Evolutionary conservation across 257 asterid genomes (phyloP), one percentile per base, ranked within the genome.

Genomic region (Perilla frutescens): DNA sequence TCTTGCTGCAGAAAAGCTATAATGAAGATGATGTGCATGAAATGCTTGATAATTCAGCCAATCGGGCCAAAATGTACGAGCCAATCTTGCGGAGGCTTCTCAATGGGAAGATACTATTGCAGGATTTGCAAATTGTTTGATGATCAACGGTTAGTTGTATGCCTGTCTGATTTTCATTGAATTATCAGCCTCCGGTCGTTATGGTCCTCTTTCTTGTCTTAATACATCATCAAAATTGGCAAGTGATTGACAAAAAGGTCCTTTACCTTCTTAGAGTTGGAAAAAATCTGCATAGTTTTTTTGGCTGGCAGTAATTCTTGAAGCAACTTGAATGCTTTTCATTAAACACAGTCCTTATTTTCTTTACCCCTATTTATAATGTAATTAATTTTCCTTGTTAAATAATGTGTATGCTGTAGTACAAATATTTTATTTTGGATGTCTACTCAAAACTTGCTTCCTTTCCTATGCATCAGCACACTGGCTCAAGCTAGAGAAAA

Each of bases 71-170:
- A 32, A 64, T 92, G 98, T 71, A 78, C 76, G 29, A 82, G 77
- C 37, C 74, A 37, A 62, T 73, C 89, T 62, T 92, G 98, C 80
- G 58, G 73, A 57, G 88, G 83, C 77, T 90, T 88, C 79, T 85
- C 89, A 75, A 92, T 92, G 97, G 96, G 87, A 43, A 90, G 76
- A 75, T 87, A 90, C 86, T 92, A 83, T 51, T 92, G 98, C 92
- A 50, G 58, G 68, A 90, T 90, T 55, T 92, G 98, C 89, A 88
- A 85, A 76, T 54, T 92, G 80, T 92, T 87, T 70, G 98, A 92
- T 56, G 91, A 92, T 77, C 92, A 84, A 41, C 79, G 91, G 97
- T 92, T 82, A 82, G 88, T 69, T 79, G 62, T 71, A 67, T 71
- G 51, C 61, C 41, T 3, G 43, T 54, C 43, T 43, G 70, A 32